Conservation (phyloP, 2,329 filamentous ascomycete species). For the Acephala macrosclerotiorum region DNA sequence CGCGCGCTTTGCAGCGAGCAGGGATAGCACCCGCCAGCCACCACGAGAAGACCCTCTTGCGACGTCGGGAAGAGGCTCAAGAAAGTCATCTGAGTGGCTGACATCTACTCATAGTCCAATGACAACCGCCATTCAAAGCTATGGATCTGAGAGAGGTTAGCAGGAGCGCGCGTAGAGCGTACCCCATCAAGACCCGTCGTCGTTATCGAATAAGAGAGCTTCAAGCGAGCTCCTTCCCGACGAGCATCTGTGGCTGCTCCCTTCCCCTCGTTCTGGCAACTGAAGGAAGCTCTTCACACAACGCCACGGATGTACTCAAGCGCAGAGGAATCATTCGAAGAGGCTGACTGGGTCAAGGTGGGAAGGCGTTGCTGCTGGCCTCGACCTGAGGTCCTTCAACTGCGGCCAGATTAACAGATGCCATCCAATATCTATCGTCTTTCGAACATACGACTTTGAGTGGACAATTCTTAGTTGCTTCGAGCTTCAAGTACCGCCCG, state of each 20-base stretch:
- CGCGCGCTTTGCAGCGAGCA: slow-evolving; percentile 36
- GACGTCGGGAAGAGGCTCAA: slow-evolving; percentile 38
- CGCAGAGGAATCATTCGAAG: slow-evolving; percentile 4
- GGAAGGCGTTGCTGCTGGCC: neutral
- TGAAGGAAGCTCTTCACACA: slow-evolving; percentile 16
- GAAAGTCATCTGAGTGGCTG: slow-evolving; percentile 37
- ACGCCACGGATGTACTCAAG: slow-evolving; percentile 18
- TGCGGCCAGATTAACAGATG: slow-evolving; percentile 3
- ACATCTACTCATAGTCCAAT: slow-evolving; percentile 28
- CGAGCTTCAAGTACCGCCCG: neutral
- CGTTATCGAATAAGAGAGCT: slow-evolving; percentile 24
- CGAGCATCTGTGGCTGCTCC: slow-evolving; percentile 19
- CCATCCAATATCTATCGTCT: neutral
- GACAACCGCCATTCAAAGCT: slow-evolving; percentile 12
- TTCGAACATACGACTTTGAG: neutral
- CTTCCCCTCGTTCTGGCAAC: slow-evolving; percentile 16
- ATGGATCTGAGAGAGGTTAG: slow-evolving; percentile 21
- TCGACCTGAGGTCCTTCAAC: neutral
- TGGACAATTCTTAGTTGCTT: neutral
- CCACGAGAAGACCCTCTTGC: slow-evolving; percentile 22
- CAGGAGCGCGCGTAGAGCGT: slow-evolving; percentile 34
- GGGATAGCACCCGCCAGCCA: slow-evolving; percentile 37
- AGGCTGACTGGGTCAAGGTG: slow-evolving; percentile 37
- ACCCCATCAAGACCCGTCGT: slow-evolving; percentile 4
- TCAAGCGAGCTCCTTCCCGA: slow-evolving; percentile 17